phyloP scores from a whole-genome alignment of 108 stramenopile genomes.

The Conticribra guillardii region DNA sequence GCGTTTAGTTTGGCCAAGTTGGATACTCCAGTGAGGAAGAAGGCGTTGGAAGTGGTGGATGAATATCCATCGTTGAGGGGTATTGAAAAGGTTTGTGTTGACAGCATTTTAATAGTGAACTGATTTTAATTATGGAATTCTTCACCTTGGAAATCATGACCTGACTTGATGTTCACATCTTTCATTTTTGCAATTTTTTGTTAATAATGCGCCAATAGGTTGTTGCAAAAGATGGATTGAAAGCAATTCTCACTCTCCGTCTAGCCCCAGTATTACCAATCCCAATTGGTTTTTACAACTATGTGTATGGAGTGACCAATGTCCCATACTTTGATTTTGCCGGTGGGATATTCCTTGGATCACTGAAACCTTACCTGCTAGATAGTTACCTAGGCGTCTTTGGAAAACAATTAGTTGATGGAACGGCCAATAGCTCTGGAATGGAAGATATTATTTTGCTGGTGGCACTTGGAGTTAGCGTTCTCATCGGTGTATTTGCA shows the following conservation, averaged over 20 bases:
- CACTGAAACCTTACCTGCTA: constrained; percentile 91
- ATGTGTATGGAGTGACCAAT: constrained; percentile 90
- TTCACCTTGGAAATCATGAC: too few species aligned
- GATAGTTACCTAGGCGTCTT: constrained; percentile 90
- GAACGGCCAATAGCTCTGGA: constrained; percentile 50
- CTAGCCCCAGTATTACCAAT: constrained; percentile 93
- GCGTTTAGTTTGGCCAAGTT: constrained; percentile 84
- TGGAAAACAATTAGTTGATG: constrained; percentile 81
- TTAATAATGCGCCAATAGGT: constrained; percentile 1
- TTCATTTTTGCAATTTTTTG: not conserved
- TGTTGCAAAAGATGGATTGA: constrained; percentile 88
- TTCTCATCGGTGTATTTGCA: constrained; percentile 87
- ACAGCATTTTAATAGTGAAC: not conserved
- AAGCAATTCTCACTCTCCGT: constrained; percentile 91
- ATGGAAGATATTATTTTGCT: constrained; percentile 73
- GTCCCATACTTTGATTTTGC: constrained; percentile 80
- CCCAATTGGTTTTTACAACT: constrained; percentile 94
- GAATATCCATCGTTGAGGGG: constrained; percentile 87
- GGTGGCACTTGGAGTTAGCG: constrained; percentile 72
- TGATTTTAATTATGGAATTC: too few species aligned
- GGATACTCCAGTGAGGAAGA: constrained; percentile 75
- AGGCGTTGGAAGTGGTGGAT: constrained; percentile 77
- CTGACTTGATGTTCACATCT: not conserved
- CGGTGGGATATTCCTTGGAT: constrained; percentile 90
- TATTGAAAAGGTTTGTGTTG: constrained; percentile 74